A percentile compares a stretch with the other conserved stretches of the same genome.
Conservation (phyloP, 2,329 filamentous ascomycete species). For the Eutypella sp. region DNA sequence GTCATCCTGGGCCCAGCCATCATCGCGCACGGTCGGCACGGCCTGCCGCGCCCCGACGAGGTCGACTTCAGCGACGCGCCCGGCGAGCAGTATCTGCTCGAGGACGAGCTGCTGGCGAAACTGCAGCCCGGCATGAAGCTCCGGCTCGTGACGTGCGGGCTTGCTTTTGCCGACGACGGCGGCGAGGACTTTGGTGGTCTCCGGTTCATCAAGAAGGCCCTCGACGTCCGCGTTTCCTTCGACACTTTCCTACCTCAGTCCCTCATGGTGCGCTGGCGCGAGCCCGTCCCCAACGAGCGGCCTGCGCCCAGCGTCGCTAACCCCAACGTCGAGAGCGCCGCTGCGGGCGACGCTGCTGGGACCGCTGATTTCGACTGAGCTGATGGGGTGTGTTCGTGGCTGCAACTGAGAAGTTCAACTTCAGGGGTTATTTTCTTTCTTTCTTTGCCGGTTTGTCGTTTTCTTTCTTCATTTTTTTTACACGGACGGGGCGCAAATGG, state of each 20-base stretch:
- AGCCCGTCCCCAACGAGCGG: constrained; percentile 42
- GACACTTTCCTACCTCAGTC: constrained; percentile 64
- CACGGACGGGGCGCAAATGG: no score
- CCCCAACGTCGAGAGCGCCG: constrained; percentile 24
- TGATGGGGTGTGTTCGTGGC: no score
- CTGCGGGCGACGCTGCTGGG: background rate
- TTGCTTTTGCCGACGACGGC: constrained; percentile 55
- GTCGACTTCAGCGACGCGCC: constrained; percentile 18
- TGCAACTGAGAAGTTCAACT: no score
- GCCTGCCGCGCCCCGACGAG: constrained; percentile 29
- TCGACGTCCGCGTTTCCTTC: constrained; percentile 54
- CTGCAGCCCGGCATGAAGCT: constrained; percentile 64
- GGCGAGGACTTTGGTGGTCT: no score
- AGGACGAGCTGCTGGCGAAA: constrained; percentile 47
- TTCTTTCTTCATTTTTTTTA: no score
- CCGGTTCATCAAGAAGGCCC: constrained; percentile 58
- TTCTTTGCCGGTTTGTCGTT: no score
- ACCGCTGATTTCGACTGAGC: no score
- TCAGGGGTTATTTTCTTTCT: no score
- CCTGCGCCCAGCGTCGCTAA: constrained; percentile 41
- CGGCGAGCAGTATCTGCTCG: constrained; percentile 57
- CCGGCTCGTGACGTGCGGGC: constrained; percentile 46
- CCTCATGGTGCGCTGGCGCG: constrained; percentile 62
- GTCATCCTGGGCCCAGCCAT: constrained; percentile 38
- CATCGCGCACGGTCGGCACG: constrained; percentile 45